phyloP scores from a whole-genome alignment of 2,329 filamentous ascomycete species.

The Hirsutella thompsonii region DNA sequence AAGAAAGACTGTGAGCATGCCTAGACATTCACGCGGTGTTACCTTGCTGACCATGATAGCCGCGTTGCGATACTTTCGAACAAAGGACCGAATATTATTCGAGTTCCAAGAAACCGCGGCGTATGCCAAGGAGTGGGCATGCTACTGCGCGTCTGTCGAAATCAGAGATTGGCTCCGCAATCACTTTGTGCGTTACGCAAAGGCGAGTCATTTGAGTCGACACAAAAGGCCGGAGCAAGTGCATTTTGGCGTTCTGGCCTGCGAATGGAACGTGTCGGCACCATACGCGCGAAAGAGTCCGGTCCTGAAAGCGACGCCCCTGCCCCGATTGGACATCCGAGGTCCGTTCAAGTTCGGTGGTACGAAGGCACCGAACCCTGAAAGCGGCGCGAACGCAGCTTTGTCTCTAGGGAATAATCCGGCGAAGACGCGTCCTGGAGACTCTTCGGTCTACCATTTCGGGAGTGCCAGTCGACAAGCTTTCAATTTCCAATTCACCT shows the following conservation, averaged over 20 bases:
- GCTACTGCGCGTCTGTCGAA: constrained; percentile 21
- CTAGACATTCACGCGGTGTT: background rate
- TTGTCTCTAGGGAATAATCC: too few relatives aligned
- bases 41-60: constrained; percentile 4
- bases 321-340: background rate
- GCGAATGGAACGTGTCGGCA: constrained; percentile 22
- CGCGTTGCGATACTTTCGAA: constrained; percentile 4
- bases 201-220: constrained; percentile 16
- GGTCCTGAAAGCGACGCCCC: background rate
- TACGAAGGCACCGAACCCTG: too few relatives aligned
- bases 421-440: too few relatives aligned
- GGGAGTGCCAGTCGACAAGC: too few relatives aligned
- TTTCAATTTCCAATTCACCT: too few relatives aligned
- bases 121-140: constrained; percentile 18
- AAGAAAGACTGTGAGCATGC: background rate
- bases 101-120: constrained; percentile 18
- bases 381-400: too few relatives aligned
- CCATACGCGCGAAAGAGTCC: background rate
- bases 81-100: constrained; percentile 8
- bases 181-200: constrained; percentile 23
- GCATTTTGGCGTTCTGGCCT: constrained; percentile 26
- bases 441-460: too few relatives aligned
- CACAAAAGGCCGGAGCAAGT: constrained; percentile 22
- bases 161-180: constrained; percentile 24
- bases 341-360: too few relatives aligned